phyloP scores from a whole-genome alignment of 2,329 filamentous ascomycete species.

The Diatrype stigma region DNA sequence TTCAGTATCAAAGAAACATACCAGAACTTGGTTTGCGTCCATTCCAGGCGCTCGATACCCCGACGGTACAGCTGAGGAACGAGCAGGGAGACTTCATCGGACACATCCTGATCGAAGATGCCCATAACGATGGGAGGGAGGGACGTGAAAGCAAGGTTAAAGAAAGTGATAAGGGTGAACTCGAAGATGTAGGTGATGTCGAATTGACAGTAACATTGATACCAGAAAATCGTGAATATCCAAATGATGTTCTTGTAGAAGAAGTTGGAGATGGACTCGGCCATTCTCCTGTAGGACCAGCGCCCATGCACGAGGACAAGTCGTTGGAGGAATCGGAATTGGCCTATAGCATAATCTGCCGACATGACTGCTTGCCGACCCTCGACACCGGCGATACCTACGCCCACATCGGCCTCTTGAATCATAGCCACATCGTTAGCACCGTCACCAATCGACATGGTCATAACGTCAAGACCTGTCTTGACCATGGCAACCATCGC shows the following conservation, averaged over 20 bases:
- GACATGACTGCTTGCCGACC: conserved; percentile 93
- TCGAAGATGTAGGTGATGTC: conserved; percentile 97
- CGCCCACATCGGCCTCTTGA: conserved; percentile 93
- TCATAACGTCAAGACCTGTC: conserved; percentile 91
- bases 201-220: conserved; percentile 90
- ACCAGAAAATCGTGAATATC: conserved; percentile 97
- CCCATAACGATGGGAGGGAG: conserved; percentile 93
- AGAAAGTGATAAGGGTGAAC: conserved; percentile 94
- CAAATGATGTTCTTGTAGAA: conserved; percentile 99
- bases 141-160: conserved; percentile 96
- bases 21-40: conserved; percentile 97
- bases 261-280: conserved; percentile 95
- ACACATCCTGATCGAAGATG: conserved; percentile 94
- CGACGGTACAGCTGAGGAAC: conserved; percentile 94
- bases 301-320: conserved; percentile 86
- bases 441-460: conserved; percentile 86
- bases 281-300: conserved; percentile 93
- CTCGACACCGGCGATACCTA: conserved; percentile 91
- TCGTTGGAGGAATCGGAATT: conserved; percentile 84
- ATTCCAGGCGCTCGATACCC: conserved; percentile 93
- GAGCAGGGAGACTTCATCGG: conserved; percentile 86
- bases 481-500: conserved; percentile 97
- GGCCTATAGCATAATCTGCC: conserved; percentile 90
- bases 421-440: conserved; percentile 98
- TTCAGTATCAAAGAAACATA: conserved; percentile 42